phyloP scores from a whole-genome alignment of 768 basidiomycete genomes.

The Lentinus brumalis region DNA sequence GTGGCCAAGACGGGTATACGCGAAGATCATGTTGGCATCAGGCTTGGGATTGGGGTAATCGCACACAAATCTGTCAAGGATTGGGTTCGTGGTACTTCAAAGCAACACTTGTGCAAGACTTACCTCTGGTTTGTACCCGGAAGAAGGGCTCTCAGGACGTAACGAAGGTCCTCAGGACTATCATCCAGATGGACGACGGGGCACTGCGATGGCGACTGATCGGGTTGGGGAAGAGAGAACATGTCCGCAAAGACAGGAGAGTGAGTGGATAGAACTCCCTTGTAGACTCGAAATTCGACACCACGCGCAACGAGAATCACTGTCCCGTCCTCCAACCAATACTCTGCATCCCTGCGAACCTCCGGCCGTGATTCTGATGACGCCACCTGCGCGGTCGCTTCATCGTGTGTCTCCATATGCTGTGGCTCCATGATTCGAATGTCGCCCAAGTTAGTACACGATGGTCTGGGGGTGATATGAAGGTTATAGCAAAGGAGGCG shows the following conservation, averaged over 20 bases:
- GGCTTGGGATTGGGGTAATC: background rate
- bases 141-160: background rate
- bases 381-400: background rate
- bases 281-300: conserved; percentile 25
- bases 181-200: background rate
- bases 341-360: conserved; percentile 7
- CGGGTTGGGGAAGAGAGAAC: background rate
- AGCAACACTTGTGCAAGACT: too few relatives aligned
- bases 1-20: background rate
- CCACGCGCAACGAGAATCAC: conserved; percentile 28
- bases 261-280: conserved; percentile 23
- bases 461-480: too few relatives aligned
- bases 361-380: background rate
- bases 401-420: background rate
- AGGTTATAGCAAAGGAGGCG: too few relatives aligned
- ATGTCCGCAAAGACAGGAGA: background rate
- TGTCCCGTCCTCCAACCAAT: conserved; percentile 31
- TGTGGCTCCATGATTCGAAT: background rate
- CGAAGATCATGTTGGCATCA: background rate
- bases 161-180: background rate
- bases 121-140: background rate
- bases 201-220: background rate
- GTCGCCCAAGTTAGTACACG: too few relatives aligned
- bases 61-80: too few relatives aligned
- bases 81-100: too few relatives aligned